phyloP scores from a whole-genome alignment of 768 basidiomycete genomes.

The Scleroderma bovista region DNA sequence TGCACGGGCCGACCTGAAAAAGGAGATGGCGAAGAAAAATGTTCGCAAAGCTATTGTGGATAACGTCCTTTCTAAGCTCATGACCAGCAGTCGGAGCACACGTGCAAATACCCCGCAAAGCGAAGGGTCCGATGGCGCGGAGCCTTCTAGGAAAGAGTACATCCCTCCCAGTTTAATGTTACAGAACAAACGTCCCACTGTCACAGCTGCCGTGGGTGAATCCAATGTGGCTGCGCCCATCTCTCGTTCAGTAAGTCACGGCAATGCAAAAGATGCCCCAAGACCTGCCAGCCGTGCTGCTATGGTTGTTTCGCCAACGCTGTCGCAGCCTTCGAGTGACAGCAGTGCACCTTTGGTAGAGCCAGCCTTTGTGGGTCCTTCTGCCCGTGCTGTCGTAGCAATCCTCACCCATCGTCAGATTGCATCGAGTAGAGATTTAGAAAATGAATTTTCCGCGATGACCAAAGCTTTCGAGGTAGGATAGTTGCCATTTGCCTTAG shows the following conservation, averaged over 20 bases:
- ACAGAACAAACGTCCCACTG: constrained; percentile 44
- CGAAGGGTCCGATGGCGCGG: constrained; percentile 56
- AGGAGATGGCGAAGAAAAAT: constrained; percentile 78
- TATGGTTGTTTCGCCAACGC: constrained; percentile 33
- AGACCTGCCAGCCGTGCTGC: constrained; percentile 62
- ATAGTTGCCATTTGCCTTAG: not conserved
- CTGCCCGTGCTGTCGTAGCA: not conserved
- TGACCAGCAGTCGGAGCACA: constrained; percentile 37
- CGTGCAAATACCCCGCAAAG: constrained; percentile 41
- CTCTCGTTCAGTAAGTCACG: constrained; percentile 43
- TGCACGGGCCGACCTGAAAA: constrained; percentile 91
- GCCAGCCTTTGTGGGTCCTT: constrained; percentile 60
- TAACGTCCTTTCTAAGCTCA: constrained; percentile 62
- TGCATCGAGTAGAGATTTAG: constrained; percentile 79
- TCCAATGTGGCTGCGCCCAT: constrained; percentile 26
- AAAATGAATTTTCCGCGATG: constrained; percentile 80
- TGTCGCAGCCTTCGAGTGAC: constrained; percentile 40
- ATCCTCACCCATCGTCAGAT: constrained; percentile 42
- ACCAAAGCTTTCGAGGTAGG: constrained; percentile 72
- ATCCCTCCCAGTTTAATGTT: constrained; percentile 71
- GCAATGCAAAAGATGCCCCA: constrained; percentile 44
- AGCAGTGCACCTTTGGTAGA: constrained; percentile 38
- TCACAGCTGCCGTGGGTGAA: constrained; percentile 21
- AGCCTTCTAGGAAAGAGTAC: constrained; percentile 46
- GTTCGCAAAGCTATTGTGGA: constrained; percentile 88